Percentiles rank a stretch among this genome's conserved stretches.
phyloP scores from a whole-genome alignment of 2,329 filamentous ascomycete species.

The Leptodontidium sp. region DNA sequence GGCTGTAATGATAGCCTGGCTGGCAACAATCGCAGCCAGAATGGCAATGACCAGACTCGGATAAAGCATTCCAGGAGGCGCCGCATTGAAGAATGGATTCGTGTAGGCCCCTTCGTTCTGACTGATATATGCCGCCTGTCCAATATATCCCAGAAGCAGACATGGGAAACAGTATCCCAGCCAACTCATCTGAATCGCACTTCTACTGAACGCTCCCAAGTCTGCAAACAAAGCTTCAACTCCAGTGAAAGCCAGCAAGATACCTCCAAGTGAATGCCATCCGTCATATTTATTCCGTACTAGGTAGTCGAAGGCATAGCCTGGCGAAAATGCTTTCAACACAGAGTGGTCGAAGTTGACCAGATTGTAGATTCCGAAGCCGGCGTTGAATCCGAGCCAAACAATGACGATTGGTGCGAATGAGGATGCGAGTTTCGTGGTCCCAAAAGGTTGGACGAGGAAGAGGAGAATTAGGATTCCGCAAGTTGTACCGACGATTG shows the following conservation, averaged over 20 bases:
- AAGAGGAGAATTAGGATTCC: constrained; percentile 71
- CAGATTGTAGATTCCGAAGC: constrained; percentile 70
- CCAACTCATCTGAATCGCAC: constrained; percentile 78
- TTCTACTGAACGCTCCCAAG: constrained; percentile 74
- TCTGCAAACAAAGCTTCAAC: constrained; percentile 82
- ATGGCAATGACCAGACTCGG: constrained; percentile 74
- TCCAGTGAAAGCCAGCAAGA: constrained; percentile 77
- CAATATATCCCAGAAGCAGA: constrained; percentile 55
- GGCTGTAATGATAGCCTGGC: constrained; percentile 80
- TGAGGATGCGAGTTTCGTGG: constrained; percentile 62
- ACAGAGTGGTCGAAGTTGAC: constrained; percentile 59
- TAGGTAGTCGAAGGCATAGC: constrained; percentile 67
- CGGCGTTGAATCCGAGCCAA: constrained; percentile 71
- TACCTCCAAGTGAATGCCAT: constrained; percentile 71
- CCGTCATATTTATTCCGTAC: constrained; percentile 63
- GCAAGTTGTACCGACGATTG: constrained; percentile 69
- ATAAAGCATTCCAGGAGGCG: constrained; percentile 72
- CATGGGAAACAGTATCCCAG: constrained; percentile 73
- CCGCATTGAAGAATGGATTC: constrained; percentile 78
- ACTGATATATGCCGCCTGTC: constrained; percentile 75
- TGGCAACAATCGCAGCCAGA: constrained; percentile 78
- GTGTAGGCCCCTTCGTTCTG: constrained; percentile 61
- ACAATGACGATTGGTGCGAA: constrained; percentile 73
- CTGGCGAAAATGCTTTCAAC: constrained; percentile 62
- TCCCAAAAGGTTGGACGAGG: constrained; percentile 69